These are phyloP conservation scores for Chytriomyces sp. DNA, from an alignment of 192 early-diverging fungal genomes.

Conservation along the genomic window DNA sequence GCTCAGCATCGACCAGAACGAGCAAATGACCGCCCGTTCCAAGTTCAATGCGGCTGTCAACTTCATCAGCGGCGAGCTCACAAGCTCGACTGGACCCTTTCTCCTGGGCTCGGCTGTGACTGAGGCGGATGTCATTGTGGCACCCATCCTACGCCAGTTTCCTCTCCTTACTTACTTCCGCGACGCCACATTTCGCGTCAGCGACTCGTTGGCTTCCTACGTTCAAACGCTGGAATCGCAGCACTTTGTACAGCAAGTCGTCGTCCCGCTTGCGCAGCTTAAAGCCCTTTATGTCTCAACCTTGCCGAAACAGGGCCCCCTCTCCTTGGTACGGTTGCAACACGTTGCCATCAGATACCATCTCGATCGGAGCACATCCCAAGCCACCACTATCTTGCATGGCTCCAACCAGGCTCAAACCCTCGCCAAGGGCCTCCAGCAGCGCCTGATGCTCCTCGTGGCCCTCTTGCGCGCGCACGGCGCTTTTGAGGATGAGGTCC, in stretches of 20 bases:
- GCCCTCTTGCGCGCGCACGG: background rate
- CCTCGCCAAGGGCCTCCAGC: background rate
- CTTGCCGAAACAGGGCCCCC: slow-evolving; percentile 27
- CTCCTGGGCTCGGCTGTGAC: slow-evolving; percentile 1
- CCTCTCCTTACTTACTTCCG: background rate
- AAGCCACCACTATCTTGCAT: no score
- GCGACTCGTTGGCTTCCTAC: background rate
- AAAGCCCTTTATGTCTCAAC: slow-evolving; percentile 15
- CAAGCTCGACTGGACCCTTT: background rate
- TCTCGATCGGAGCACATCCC: slow-evolving; percentile 33
- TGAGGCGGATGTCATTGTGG: slow-evolving; percentile 16
- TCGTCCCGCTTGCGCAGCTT: background rate
- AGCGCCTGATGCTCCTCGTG: background rate
- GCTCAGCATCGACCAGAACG: slow-evolving; percentile 6
- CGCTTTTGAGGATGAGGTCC: background rate
- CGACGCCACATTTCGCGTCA: background rate
- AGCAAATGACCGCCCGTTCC: slow-evolving; percentile 12
- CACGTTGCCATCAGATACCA: slow-evolving; percentile 33
- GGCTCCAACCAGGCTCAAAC: background rate
- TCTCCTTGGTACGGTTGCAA: slow-evolving; percentile 31
- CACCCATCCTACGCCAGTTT: slow-evolving; percentile 26
- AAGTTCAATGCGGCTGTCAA: slow-evolving; percentile 23
- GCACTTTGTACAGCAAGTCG: background rate
- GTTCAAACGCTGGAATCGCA: background rate
- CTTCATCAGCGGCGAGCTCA: background rate